Conservation (phyloP, 495 filamentous ascomycete species). For the Cercophora sp. region DNA sequence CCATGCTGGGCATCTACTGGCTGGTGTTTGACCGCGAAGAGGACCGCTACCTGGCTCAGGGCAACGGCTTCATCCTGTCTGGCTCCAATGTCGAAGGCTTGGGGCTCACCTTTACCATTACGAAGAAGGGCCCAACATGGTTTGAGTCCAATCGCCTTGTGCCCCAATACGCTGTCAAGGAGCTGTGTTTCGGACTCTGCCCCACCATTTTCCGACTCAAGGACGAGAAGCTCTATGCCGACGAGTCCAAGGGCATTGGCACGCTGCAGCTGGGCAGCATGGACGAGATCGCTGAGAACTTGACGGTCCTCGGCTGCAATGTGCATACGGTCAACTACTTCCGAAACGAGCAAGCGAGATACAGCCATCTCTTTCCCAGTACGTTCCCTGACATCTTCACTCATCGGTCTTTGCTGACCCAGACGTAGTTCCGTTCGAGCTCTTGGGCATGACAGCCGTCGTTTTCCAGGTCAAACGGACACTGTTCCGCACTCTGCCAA, state of each 20-base stretch:
- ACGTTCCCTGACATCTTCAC: neutral
- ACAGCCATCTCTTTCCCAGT: conserved; percentile 40
- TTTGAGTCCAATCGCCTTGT: conserved; percentile 37
- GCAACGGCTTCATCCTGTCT: conserved; percentile 40
- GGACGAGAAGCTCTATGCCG: conserved; percentile 20
- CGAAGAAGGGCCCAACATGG: conserved; percentile 30
- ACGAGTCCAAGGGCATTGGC: conserved; percentile 19
- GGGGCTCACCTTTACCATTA: conserved; percentile 38
- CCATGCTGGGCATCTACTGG: conserved; percentile 42
- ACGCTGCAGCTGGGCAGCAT: conserved; percentile 29
- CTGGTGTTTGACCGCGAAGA: conserved; percentile 33
- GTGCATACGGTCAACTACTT: conserved; percentile 30
- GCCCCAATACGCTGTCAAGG: conserved; percentile 35
- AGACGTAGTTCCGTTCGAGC: conserved; percentile 36
- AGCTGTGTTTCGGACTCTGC: conserved; percentile 38
- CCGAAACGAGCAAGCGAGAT: conserved; percentile 18
- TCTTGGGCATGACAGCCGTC: conserved; percentile 40
- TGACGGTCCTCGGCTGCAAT: conserved; percentile 37
- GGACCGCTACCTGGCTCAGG: conserved; percentile 39
- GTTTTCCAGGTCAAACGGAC: conserved; percentile 31
- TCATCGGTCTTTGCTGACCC: neutral
- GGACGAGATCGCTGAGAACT: conserved; percentile 36
- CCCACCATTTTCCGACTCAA: conserved; percentile 35
- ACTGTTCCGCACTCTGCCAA: conserved; percentile 40
- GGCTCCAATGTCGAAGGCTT: conserved; percentile 32